A percentile compares a stretch with the other conserved stretches of the same genome.
phyloP scores from a whole-genome alignment of 176 grass and related monocot genomes.

The Oryza glumipatula region DNA sequence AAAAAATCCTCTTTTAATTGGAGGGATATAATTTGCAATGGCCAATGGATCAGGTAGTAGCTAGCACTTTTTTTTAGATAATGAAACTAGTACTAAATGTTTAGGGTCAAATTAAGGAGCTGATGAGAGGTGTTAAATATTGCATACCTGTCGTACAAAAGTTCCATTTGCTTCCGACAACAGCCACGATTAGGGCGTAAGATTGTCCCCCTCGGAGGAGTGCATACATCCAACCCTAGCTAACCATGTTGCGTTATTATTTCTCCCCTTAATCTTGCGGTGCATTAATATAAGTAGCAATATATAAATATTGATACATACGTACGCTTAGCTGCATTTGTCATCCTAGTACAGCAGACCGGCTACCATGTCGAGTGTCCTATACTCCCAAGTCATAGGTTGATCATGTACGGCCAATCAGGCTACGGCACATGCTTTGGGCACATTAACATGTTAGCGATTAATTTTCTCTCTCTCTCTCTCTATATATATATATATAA shows the following conservation, averaged over 20 bases:
- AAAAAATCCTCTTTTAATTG: no score
- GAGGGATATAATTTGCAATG: no score
- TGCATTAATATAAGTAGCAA: neutral
- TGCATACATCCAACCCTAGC: neutral
- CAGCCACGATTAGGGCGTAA: conserved; percentile 19
- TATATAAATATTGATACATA: no score
- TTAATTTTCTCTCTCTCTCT: no score
- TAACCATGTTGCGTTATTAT: neutral
- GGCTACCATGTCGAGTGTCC: neutral
- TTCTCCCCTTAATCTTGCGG: neutral
- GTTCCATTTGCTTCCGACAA: neutral
- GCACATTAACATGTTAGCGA: no score
- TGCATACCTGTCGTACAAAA: neutral
- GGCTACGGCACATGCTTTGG: neutral
- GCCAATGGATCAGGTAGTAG: no score
- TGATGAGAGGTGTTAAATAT: neutral
- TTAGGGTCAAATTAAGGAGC: neutral
- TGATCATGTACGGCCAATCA: neutral
- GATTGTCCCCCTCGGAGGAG: conserved; percentile 6
- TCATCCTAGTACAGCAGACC: neutral
- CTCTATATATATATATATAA: no score
- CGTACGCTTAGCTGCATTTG: neutral
- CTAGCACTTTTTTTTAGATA: no score
- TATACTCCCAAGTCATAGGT: no score
- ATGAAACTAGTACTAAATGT: no score